Evolutionary conservation across 805 yeast genomes (phyloP).

Genomic region (Starmerella kuoi): DNA sequence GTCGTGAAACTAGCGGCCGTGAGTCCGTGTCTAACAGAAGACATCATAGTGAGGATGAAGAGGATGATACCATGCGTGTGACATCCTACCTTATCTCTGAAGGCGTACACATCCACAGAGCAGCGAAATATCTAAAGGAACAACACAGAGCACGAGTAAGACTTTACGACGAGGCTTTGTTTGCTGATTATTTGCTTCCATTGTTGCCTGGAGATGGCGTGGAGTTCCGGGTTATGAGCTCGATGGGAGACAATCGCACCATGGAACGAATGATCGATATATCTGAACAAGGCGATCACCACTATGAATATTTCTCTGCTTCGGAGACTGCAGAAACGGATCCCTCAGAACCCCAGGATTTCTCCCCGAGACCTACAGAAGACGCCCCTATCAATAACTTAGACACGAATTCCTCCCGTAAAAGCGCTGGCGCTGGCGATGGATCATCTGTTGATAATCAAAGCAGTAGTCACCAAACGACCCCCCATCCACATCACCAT

Average conservation of each 20-base stretch:
- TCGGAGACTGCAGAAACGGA: slow-evolving; percentile 43
- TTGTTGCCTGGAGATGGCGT: slow-evolving; percentile 56
- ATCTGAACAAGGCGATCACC: slow-evolving; percentile 80
- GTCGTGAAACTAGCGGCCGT: background rate
- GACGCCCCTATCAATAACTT: slow-evolving; percentile 3
- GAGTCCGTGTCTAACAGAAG: background rate
- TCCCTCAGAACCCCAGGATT: slow-evolving; percentile 87
- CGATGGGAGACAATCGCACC: slow-evolving; percentile 32
- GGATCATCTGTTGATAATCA: background rate
- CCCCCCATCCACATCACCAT: background rate
- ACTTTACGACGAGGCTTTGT: slow-evolving; percentile 82
- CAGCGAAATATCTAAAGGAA: slow-evolving; percentile 50
- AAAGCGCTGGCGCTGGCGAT: background rate
- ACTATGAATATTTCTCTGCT: slow-evolving; percentile 72
- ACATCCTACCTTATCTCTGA: slow-evolving; percentile 89
- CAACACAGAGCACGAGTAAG: slow-evolving; percentile 79
- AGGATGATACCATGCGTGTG: slow-evolving; percentile 58
- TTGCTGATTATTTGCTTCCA: slow-evolving; percentile 81
- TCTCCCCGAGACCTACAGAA: slow-evolving; percentile 35
- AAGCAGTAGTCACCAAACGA: background rate
- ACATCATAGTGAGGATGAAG: slow-evolving; percentile 24
- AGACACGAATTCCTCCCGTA: no score
- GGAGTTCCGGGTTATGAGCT: slow-evolving; percentile 28
- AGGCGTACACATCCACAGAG: slow-evolving; percentile 52
- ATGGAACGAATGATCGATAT: slow-evolving; percentile 71